Evolutionary conservation across 106 monocot genomes (phyloP).

Genomic region (Triglochin maritima): DNA sequence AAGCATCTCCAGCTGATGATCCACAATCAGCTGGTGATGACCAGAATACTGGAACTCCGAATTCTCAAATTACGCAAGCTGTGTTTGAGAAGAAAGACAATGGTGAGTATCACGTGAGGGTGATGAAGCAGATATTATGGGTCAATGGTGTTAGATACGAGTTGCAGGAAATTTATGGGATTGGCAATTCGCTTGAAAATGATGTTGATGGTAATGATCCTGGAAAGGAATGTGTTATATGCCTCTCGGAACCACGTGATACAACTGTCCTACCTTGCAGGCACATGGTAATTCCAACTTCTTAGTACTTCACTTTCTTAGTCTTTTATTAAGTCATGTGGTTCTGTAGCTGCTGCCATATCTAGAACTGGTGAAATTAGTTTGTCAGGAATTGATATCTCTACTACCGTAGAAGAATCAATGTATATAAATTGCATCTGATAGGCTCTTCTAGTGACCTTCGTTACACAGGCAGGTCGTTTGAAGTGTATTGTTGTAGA

Average conservation of each 20-base stretch:
- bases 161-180: constrained; percentile 71
- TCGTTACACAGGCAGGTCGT: too few species aligned
- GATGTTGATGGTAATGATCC: constrained; percentile 57
- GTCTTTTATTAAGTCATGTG: too few species aligned
- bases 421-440: too few species aligned
- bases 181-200: constrained; percentile 55
- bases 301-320: background rate
- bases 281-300: constrained; percentile 42
- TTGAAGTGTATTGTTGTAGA: too few species aligned
- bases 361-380: too few species aligned
- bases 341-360: too few species aligned
- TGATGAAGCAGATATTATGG: constrained; percentile 57
- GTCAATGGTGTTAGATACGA: constrained; percentile 44
- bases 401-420: too few species aligned
- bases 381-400: too few species aligned
- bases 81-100: constrained; percentile 54
- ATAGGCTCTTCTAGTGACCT: too few species aligned
- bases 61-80: constrained; percentile 66
- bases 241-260: constrained; percentile 59
- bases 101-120: constrained; percentile 34
- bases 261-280: constrained; percentile 75
- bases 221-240: constrained; percentile 74
- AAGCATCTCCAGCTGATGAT: constrained; percentile 26
- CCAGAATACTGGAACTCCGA: constrained; percentile 16
- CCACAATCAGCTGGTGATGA: constrained; percentile 9